A percentile compares a stretch with the other conserved stretches of the same genome.
Evolutionary conservation across 2,329 filamentous ascomycete genomes (phyloP).

Genomic region (Cordyceps militaris): DNA sequence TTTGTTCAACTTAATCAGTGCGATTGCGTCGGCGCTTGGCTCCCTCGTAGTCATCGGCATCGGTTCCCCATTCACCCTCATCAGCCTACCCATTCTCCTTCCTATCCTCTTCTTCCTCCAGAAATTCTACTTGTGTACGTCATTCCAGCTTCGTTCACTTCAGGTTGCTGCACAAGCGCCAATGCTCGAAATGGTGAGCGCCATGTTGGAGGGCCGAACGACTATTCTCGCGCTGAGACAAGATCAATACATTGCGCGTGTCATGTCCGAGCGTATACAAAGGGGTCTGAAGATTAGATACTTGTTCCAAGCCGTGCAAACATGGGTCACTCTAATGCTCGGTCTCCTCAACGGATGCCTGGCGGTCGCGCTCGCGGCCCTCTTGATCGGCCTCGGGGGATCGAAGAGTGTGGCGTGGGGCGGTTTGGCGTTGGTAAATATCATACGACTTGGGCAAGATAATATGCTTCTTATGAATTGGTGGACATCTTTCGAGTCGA

Average conservation of each 20-base stretch:
- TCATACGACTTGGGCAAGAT: slow-evolving; percentile 1
- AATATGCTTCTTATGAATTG: not conserved
- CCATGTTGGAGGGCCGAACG: not conserved
- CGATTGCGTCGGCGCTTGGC: not conserved
- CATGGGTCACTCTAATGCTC: not conserved
- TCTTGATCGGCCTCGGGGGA: slow-evolving; percentile 1
- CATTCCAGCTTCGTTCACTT: not conserved
- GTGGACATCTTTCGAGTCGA: slow-evolving; percentile 2
- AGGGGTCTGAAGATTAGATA: not conserved
- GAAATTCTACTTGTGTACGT: not conserved
- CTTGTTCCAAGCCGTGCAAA: not conserved
- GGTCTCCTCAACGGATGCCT: not conserved
- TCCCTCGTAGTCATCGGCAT: slow-evolving; percentile 4
- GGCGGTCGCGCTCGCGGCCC: not conserved
- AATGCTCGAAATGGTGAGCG: not conserved
- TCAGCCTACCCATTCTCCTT: not conserved
- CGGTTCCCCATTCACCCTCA: slow-evolving; percentile 1
- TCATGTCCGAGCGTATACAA: not conserved
- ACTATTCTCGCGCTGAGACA: not conserved
- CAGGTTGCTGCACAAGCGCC: slow-evolving; percentile 3
- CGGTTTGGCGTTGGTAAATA: not conserved
- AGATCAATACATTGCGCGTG: not conserved
- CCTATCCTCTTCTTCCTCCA: not conserved
- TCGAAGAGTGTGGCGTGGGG: not conserved
- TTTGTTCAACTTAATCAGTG: not conserved